A percentile compares a stretch with the other conserved stretches of the same genome.
phyloP scores from a whole-genome alignment of 2,329 filamentous ascomycete species.

The Xylariaceae sp. region DNA sequence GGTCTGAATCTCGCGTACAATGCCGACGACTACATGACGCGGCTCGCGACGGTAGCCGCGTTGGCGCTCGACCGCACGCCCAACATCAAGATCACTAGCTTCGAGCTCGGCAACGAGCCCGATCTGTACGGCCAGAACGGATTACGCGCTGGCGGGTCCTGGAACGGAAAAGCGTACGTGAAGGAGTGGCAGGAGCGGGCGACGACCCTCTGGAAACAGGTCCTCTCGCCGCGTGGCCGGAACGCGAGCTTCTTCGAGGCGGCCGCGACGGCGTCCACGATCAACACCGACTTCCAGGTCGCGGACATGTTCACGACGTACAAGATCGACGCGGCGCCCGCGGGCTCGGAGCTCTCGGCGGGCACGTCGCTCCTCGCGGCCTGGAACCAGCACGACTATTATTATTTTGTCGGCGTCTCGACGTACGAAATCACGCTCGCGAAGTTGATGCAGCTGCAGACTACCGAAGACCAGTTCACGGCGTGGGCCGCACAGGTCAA shows the following conservation, averaged over 20 bases:
- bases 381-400: conserved; percentile 63
- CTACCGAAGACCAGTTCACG: conserved; percentile 54
- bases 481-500: conserved; percentile 53
- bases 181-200: conserved; percentile 54
- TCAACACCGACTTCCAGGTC: conserved; percentile 57
- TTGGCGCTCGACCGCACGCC: conserved; percentile 33
- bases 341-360: conserved; percentile 25
- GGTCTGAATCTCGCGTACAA: conserved; percentile 58
- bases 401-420: conserved; percentile 59
- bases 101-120: conserved; percentile 44
- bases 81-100: conserved; percentile 38
- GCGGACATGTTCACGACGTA: conserved; percentile 46
- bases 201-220: conserved; percentile 50
- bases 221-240: conserved; percentile 50
- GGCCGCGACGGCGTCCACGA: conserved; percentile 56
- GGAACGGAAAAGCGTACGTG: conserved; percentile 52
- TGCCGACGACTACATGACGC: conserved; percentile 50
- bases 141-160: conserved; percentile 51
- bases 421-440: conserved; percentile 53
- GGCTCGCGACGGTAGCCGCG: conserved; percentile 50
- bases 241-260: conserved; percentile 55
- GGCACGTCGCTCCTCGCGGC: conserved; percentile 42
- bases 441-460: conserved; percentile 52
- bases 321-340: conserved; percentile 48
- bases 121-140: conserved; percentile 47